Conservation (phyloP, 2,329 filamentous ascomycete genomes). For the Zymoseptoria tritici region DNA sequence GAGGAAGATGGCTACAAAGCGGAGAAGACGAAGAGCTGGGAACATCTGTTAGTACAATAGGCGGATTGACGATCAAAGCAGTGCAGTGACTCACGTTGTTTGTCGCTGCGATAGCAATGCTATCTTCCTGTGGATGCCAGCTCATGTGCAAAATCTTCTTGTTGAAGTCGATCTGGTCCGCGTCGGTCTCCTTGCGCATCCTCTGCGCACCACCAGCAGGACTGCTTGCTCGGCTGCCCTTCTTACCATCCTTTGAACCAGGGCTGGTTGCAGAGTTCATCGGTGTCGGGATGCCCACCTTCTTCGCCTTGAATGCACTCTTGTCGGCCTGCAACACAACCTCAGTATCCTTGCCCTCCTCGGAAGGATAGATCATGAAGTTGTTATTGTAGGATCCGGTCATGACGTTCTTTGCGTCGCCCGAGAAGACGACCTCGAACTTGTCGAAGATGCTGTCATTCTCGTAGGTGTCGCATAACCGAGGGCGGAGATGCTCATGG, state of each 20-base stretch:
- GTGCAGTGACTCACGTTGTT: conserved; percentile 73
- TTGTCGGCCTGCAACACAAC: conserved; percentile 97
- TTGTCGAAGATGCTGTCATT: conserved; percentile 99
- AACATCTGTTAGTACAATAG: conserved; percentile 11
- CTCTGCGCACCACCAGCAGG: conserved; percentile 81
- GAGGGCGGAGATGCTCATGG: conserved; percentile 89
- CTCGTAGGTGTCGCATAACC: conserved; percentile 96
- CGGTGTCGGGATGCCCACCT: conserved; percentile 93
- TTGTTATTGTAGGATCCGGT: conserved; percentile 99
- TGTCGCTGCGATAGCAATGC: conserved; percentile 97
- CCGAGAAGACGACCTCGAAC: conserved; percentile 98
- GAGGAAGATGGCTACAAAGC: conserved; percentile 37
- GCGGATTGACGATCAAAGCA: background rate
- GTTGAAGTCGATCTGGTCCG: conserved; percentile 99
- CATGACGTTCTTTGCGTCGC: conserved; percentile 98
- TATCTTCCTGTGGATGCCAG: conserved; percentile 99
- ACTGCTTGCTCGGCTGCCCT: conserved; percentile 81
- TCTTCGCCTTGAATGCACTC: conserved; percentile 99
- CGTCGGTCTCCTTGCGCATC: conserved; percentile 98
- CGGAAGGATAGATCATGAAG: conserved; percentile 99
- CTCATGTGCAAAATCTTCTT: conserved; percentile 99
- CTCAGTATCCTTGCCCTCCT: conserved; percentile 92
- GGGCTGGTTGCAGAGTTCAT: conserved; percentile 79
- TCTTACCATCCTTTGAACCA: conserved; percentile 55
- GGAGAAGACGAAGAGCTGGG: conserved; percentile 50